Evolutionary conservation across 768 basidiomycete species (phyloP).

Genomic region (Tulasnella sp.): DNA sequence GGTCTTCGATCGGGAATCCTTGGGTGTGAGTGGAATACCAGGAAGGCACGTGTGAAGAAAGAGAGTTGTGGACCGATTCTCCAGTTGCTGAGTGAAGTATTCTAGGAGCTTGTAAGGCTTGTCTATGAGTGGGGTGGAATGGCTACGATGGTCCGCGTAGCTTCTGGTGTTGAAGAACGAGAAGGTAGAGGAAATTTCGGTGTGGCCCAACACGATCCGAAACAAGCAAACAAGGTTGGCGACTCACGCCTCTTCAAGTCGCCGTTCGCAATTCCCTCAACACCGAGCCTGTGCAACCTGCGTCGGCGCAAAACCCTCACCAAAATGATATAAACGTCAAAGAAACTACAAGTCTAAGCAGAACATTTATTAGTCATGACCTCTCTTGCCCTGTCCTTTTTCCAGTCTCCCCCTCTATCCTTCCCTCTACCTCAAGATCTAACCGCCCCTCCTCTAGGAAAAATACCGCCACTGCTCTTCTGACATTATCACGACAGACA

Average conservation of each 20-base stretch:
- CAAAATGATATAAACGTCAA: not conserved
- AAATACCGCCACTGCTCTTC: no score
- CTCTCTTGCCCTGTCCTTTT: no score
- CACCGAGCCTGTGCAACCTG: not conserved
- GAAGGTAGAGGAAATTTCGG: not conserved
- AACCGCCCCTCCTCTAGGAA: no score
- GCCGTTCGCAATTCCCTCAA: not conserved
- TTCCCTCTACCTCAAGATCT: no score
- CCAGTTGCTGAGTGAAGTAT: not conserved
- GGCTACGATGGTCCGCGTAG: not conserved
- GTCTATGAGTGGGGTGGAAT: not conserved
- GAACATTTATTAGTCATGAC: no score
- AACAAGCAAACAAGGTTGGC: not conserved
- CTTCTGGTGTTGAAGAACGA: not conserved
- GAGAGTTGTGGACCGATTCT: not conserved
- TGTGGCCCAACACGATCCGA: not conserved
- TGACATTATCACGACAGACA: no score
- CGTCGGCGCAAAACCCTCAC: not conserved
- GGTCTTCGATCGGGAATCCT: not conserved
- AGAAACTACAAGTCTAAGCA: no score
- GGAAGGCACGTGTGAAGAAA: not conserved
- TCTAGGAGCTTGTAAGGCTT: not conserved
- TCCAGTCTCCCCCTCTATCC: no score
- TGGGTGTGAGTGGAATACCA: not conserved
- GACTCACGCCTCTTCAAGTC: constrained; percentile 9